Evolutionary conservation across 257 asterid genomes (phyloP).

Genomic region (Salvia rosmarinus): DNA sequence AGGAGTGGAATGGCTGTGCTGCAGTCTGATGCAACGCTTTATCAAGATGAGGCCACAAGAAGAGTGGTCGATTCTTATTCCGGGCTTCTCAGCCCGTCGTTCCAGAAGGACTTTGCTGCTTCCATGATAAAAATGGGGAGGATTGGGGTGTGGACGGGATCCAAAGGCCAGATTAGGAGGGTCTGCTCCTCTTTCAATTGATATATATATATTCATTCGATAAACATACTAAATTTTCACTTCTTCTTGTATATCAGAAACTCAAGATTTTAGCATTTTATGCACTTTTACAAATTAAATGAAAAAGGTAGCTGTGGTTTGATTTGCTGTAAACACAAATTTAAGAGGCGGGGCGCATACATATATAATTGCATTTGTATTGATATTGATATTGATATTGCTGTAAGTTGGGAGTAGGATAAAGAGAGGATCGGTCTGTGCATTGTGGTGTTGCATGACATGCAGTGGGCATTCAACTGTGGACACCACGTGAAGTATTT

Average conservation of each 20-base stretch:
- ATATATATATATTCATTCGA: no score
- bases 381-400: no score
- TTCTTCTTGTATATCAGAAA: neutral
- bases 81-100: conserved; percentile 49
- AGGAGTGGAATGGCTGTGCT: conserved; percentile 70
- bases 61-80: conserved; percentile 68
- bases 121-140: conserved; percentile 79
- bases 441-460: neutral
- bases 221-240: no score
- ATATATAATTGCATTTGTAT: no score
- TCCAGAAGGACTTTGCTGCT: conserved; percentile 61
- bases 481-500: neutral
- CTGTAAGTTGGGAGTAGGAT: no score
- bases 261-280: neutral
- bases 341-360: no score
- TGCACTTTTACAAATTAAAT: neutral
- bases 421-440: neutral
- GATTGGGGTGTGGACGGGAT: conserved; percentile 60
- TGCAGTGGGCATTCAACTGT: conserved; percentile 3
- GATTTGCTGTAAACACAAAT: no score
- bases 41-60: conserved; percentile 55
- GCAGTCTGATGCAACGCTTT: conserved; percentile 65
- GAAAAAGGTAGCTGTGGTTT: no score
- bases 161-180: conserved; percentile 65
- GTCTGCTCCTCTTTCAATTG: conserved; percentile 50